Percentiles rank a stretch among this genome's conserved stretches.
These are phyloP conservation scores for Pseudomicrostroma phylloplanum DNA, from an alignment of 1,284 basidiomycete species.

Conservation along the genomic window DNA sequence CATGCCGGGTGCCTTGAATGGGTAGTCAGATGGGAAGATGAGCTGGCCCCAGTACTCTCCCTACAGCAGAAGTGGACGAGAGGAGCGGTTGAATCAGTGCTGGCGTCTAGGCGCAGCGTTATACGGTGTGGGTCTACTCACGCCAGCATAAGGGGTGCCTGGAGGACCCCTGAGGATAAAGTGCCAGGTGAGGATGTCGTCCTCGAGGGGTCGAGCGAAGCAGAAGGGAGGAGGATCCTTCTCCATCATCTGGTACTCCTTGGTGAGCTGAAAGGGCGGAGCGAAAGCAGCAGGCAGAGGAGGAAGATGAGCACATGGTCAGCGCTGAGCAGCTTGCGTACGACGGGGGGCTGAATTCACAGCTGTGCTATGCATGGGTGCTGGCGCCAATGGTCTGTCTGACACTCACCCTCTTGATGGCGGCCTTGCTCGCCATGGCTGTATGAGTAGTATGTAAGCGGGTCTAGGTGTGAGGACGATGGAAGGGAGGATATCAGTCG, in stretches of 20 bases:
- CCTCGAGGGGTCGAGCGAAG: slow-evolving; percentile 87
- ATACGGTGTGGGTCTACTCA: no score
- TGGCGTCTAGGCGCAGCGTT: no score
- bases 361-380: background rate
- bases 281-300: slow-evolving; percentile 11
- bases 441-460: background rate
- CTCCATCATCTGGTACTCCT: slow-evolving; percentile 90
- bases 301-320: slow-evolving; percentile 8
- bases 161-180: slow-evolving; percentile 69
- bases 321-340: background rate
- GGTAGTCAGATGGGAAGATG: slow-evolving; percentile 65
- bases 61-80: no score
- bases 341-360: background rate
- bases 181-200: slow-evolving; percentile 68
- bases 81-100: no score
- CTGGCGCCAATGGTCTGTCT: background rate
- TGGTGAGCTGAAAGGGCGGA: slow-evolving; percentile 60
- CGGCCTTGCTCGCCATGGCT: slow-evolving; percentile 24
- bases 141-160: slow-evolving; percentile 82
- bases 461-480: background rate
- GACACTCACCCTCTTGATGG: slow-evolving; percentile 21
- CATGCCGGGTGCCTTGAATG: slow-evolving; percentile 66
- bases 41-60: slow-evolving; percentile 72
- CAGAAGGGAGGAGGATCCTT: slow-evolving; percentile 86
- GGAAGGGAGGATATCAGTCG: background rate